Evolutionary conservation across 306 rosid genomes (phyloP).

Genomic region (Calophaca sinica): DNA sequence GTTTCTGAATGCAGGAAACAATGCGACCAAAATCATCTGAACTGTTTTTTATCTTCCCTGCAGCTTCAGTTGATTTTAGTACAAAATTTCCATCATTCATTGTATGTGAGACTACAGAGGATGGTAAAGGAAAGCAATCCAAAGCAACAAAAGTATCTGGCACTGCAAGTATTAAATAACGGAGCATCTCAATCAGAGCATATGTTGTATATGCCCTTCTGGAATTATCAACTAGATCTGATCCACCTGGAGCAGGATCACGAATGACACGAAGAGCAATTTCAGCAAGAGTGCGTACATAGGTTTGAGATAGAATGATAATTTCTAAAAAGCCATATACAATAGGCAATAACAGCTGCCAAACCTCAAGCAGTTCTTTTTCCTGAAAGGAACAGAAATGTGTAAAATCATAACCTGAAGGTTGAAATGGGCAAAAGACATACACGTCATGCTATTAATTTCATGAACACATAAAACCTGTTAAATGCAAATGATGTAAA

Average conservation of each 20-base stretch:
- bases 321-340: conserved; percentile 88
- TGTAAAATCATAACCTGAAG: conserved; percentile 44
- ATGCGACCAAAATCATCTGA: conserved; percentile 71
- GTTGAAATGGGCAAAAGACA: conserved; percentile 19
- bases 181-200: conserved; percentile 89
- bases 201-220: conserved; percentile 83
- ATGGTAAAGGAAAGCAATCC: conserved; percentile 95
- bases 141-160: conserved; percentile 94
- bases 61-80: conserved; percentile 66
- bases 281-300: conserved; percentile 85
- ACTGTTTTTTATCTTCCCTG: conserved; percentile 60
- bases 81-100: conserved; percentile 73
- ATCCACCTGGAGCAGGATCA: conserved; percentile 92
- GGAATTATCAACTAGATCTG: conserved; percentile 94
- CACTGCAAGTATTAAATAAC: conserved; percentile 75
- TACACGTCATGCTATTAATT: background rate
- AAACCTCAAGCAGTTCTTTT: conserved; percentile 77
- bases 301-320: conserved; percentile 81
- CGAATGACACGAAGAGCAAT: conserved; percentile 73
- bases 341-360: conserved; percentile 89
- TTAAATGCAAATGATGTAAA: conserved; percentile 8
- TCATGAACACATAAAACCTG: conserved; percentile 29
- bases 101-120: conserved; percentile 68
- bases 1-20: conserved; percentile 79
- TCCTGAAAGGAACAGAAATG: conserved; percentile 65